Evolutionary conservation across 352 stramenopile species (phyloP), one percentile per base, ranked within the genome.

Genomic region (Globisporangium middletonii): DNA sequence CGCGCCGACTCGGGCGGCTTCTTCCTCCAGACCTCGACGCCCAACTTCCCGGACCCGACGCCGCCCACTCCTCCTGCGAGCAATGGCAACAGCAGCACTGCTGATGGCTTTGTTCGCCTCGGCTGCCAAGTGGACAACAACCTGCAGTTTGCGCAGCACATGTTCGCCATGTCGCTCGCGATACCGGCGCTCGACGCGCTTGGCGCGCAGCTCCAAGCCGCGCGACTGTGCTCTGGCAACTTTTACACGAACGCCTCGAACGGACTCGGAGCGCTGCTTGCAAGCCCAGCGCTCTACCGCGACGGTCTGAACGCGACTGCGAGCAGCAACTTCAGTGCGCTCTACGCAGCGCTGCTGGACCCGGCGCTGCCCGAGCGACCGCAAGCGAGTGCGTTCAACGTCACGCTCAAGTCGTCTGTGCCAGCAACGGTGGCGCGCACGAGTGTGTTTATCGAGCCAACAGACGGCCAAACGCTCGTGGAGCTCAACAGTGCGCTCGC

Each of bases 61-160:
- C 37, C 77, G 72, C 9, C 23, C 26, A 46, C 53, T 27, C 2
- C 53, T 44, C 28, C 51, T 26, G 15, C 37, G 8, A 48, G 28
- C n/a, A 53, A 26, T 27, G 16, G 13, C 27, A 58, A 44, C 18
- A 26, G 26, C 57, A n/a, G 12, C 41, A 12, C 42, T 6, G 61
- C 61, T 30, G 57, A 69, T 16, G 64, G 61, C n/a, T 91, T 91
- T 37, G 74, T 89, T 41, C 72, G 58, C 33, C 69, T 93, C 41
- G 83, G 83, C 3, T 93, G 83, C 42, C 83, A 93, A 47, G 30
- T 58, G 3, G 75, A 89, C 60, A 88, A 93, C 65, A 93, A 93
- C 50, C 67, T 93, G 53, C 67, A 83, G 33, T 93, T 85, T 53
- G 72, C 78, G 35, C 83, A 93, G 62, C 83, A 93, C 62, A 60